A percentile compares a stretch with the other conserved stretches of the same genome.
phyloP scores from a whole-genome alignment of 164 flowering plant genomes.

The Magnolia officinalis region DNA sequence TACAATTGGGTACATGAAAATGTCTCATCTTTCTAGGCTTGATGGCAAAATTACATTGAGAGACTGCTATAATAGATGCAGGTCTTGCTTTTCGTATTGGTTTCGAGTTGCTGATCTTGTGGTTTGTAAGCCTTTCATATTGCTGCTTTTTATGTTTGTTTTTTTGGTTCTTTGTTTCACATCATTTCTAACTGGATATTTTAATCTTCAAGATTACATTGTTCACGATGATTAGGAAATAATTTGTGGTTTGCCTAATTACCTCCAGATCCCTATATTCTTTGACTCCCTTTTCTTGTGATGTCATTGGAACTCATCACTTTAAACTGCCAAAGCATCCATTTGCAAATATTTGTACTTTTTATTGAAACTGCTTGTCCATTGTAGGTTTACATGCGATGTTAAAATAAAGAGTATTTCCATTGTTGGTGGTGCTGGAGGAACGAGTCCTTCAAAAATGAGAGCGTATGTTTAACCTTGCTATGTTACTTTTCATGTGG shows the following conservation, averaged over 20 bases:
- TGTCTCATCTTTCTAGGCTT: too few species aligned
- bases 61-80: too few species aligned
- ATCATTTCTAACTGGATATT: not conserved
- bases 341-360: not conserved
- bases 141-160: not conserved
- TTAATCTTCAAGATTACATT: too few species aligned
- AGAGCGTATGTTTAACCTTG: constrained; percentile 64
- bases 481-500: not conserved
- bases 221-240: too few species aligned
- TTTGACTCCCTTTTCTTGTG: too few species aligned
- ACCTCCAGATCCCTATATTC: too few species aligned
- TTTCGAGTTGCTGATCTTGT: not conserved
- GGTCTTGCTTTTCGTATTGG: too few species aligned
- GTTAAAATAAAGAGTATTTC: constrained; percentile 96
- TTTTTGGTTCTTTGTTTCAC: not conserved
- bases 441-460: constrained; percentile 94
- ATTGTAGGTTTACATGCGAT: constrained; percentile 80
- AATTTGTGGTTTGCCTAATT: too few species aligned
- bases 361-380: not conserved
- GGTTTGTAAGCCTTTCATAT: not conserved
- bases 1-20: too few species aligned
- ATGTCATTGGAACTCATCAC: not conserved
- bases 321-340: not conserved
- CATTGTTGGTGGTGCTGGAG: constrained; percentile 88
- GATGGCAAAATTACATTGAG: too few species aligned